Percentiles rank a stretch among this genome's conserved stretches.
Conservation (phyloP, 306 rosid genomes). For the Glycyrrhiza uralensis region DNA sequence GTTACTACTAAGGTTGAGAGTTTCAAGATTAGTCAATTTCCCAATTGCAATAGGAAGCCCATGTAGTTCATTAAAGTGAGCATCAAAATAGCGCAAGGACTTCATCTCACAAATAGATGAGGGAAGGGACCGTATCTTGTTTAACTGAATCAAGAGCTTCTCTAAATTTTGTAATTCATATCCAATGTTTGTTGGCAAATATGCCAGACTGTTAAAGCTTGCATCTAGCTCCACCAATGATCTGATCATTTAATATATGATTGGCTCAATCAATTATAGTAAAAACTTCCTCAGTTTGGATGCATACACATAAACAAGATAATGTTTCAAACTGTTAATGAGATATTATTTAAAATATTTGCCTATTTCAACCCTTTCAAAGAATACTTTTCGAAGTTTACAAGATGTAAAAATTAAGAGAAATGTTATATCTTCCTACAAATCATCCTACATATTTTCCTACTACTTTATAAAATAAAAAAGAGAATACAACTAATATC, state of each 20-base stretch:
- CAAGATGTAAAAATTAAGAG: not conserved
- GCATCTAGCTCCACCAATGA: slow-evolving; percentile 93
- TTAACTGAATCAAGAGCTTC: slow-evolving; percentile 65
- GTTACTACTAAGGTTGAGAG: slow-evolving; percentile 73
- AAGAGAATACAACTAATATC: too few relatives aligned
- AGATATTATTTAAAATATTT: not conserved
- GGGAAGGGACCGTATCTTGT: slow-evolving; percentile 86
- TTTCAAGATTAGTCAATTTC: slow-evolving; percentile 55
- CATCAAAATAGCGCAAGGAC: slow-evolving; percentile 73
- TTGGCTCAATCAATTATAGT: not conserved
- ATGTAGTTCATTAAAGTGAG: slow-evolving; percentile 85
- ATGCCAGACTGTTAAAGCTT: slow-evolving; percentile 75
- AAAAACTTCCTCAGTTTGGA: not conserved
- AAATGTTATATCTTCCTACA: too few relatives aligned
- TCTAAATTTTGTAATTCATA: slow-evolving; percentile 53
- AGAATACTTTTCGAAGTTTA: not conserved
- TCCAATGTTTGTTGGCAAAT: slow-evolving; percentile 97
- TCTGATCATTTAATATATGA: slow-evolving; percentile 45
- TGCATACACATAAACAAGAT: not conserved
- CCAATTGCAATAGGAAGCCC: slow-evolving; percentile 87
- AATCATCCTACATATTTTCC: too few relatives aligned
- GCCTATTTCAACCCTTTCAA: not conserved
- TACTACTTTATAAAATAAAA: too few relatives aligned
- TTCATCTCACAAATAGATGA: slow-evolving; percentile 81
- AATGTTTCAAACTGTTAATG: not conserved